A percentile compares a stretch with the other conserved stretches of the same genome.
Evolutionary conservation across 306 rosid genomes (phyloP).

Genomic region (Ochetophila trinervis): DNA sequence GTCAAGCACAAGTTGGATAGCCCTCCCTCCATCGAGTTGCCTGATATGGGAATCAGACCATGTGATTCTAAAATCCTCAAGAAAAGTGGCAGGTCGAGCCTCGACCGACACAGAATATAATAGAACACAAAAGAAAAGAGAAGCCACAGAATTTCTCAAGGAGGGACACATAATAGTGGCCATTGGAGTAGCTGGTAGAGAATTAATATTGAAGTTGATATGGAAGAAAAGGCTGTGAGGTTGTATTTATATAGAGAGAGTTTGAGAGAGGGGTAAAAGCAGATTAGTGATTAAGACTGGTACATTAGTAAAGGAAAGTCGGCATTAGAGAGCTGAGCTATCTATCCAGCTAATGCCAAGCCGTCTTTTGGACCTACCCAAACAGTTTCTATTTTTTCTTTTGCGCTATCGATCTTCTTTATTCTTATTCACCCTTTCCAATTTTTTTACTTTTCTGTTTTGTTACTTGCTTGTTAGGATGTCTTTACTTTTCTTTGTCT

Average conservation of each 20-base stretch:
- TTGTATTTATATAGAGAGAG: too few species aligned
- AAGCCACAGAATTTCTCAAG: not conserved
- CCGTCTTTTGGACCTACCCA: constrained; percentile 57
- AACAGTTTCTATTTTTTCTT: constrained; percentile 22
- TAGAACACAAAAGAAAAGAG: constrained; percentile 27
- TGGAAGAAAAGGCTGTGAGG: too few species aligned
- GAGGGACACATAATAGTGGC: not conserved
- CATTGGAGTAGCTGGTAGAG: not conserved
- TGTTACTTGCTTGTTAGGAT: not conserved
- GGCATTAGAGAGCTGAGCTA: constrained; percentile 41
- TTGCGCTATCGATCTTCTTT: constrained; percentile 4
- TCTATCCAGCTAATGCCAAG: constrained; percentile 75
- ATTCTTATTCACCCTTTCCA: constrained; percentile 1
- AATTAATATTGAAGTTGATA: too few species aligned
- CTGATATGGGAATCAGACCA: constrained; percentile 75
- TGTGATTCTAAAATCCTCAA: constrained; percentile 58
- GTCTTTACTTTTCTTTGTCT: not conserved
- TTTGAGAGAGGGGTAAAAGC: not conserved
- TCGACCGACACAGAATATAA: constrained; percentile 28
- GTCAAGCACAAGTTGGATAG: constrained; percentile 81
- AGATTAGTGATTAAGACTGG: constrained; percentile 10
- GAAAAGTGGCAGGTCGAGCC: constrained; percentile 75
- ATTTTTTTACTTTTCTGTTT: not conserved
- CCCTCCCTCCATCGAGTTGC: constrained; percentile 73
- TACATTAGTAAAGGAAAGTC: constrained; percentile 31